Evolutionary conservation across 192 early-diverging fungal species (phyloP), one percentile per base, ranked within the genome.

Genomic region (Mortierella hygrophila): DNA sequence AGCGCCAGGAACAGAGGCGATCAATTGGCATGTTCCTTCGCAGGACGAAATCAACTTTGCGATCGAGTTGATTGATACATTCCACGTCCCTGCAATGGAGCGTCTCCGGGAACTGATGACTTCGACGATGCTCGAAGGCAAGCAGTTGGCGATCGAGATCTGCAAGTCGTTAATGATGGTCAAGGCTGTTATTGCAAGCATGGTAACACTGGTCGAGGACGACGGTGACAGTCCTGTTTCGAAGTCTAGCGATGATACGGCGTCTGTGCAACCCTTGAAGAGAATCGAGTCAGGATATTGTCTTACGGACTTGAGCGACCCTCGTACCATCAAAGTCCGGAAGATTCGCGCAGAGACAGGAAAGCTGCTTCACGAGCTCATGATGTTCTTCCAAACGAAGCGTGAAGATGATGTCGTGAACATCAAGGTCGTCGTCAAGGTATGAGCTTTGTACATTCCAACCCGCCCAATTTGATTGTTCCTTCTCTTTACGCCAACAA

Each of bases 1-100:
- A 0, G 85, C 94, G 57, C 83, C 92, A 0, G 83, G 91, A 0
- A 83, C 92, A 63, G 89, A 96, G 32, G 74, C 88, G 26, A 72
- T 97, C 13, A 68, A 92, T 70, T 99, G 98, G 98, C 96, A 98
- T 81, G 79, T 90, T 15, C 96, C 97, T 13, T 91, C 83, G 32
- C 80, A 91, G 29, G 86, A 90, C 1, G 97, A 97, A 75, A 88
- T 94, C 20, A 83, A 93, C 35, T 93, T 94, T 78, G 95, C 94
- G 1, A 78, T 95, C 20, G 91, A 93, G 42, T 74, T 98, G 21
- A 81, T 96, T 38, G 89, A 93, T 2, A 74, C 68, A 2, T 90
- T 95, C 57, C 85, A 93, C 8, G 74, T 80, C 10, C 92, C 93
- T 26, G 55, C 87, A 9, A 68, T 90, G 29, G 68, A 72, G 8